Conservation (phyloP, 1,284 basidiomycete genomes). For the Malassezia furfur region DNA sequence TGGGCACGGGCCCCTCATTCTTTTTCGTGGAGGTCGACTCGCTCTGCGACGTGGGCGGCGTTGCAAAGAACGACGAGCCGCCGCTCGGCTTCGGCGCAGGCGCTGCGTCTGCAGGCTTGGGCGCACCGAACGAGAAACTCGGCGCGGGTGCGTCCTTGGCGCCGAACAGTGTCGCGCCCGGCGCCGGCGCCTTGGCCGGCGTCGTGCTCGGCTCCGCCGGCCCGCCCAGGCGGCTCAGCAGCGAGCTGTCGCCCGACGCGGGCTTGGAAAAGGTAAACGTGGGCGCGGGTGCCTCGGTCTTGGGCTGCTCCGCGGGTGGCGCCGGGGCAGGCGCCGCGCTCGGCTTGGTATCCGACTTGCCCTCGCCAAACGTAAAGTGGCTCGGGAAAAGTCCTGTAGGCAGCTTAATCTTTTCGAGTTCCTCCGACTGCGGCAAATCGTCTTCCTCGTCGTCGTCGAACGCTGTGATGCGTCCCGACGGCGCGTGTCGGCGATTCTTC, state of each 20-base stretch:
- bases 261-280: background rate
- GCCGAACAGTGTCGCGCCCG: slow-evolving; percentile 7
- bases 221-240: slow-evolving; percentile 5
- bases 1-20: slow-evolving; percentile 16
- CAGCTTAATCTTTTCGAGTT: slow-evolving; percentile 43
- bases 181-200: slow-evolving; percentile 15
- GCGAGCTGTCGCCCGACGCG: background rate
- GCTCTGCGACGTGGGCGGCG: background rate
- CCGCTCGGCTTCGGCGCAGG: background rate
- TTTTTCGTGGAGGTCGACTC: slow-evolving; percentile 13
- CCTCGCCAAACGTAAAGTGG: slow-evolving; percentile 32
- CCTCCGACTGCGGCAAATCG: slow-evolving; percentile 20
- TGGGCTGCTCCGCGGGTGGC: background rate
- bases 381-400: slow-evolving; percentile 37
- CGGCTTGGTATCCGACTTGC: background rate
- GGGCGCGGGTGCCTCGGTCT: background rate
- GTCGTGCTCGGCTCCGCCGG: slow-evolving; percentile 13
- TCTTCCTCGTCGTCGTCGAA: slow-evolving; percentile 42
- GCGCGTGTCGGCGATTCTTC: slow-evolving; percentile 31
- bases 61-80: background rate
- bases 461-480: slow-evolving; percentile 37
- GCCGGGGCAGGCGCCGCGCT: background rate
- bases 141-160: slow-evolving; percentile 17
- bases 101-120: background rate
- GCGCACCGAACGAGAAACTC: slow-evolving; percentile 24